Evolutionary conservation across 345 rosid species (phyloP).

Genomic region (Noccaea caerulescens): DNA sequence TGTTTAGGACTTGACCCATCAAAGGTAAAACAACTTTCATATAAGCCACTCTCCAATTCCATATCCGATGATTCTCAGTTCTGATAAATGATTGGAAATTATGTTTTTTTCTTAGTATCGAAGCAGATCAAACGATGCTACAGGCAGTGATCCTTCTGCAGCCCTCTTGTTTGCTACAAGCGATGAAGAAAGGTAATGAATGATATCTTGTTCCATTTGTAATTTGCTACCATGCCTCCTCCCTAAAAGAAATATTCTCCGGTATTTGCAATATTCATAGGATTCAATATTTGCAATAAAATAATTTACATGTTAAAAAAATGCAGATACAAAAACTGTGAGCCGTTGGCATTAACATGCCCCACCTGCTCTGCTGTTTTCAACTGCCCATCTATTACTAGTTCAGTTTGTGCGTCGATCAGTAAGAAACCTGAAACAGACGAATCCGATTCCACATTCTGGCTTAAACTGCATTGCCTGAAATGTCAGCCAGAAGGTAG

Average conservation of each 20-base stretch:
- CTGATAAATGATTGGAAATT: constrained; percentile 16
- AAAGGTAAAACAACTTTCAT: constrained; percentile 59
- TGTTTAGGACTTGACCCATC: constrained; percentile 97
- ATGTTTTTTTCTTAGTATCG: constrained; percentile 57
- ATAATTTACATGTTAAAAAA: constrained; percentile 1
- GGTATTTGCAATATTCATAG: not conserved
- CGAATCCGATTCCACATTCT: constrained; percentile 57
- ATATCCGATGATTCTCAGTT: not conserved
- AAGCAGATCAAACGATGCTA: constrained; percentile 60
- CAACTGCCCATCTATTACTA: constrained; percentile 70
- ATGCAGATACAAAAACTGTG: constrained; percentile 77
- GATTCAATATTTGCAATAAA: constrained; percentile 17
- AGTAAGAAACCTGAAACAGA: constrained; percentile 54
- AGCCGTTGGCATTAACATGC: constrained; percentile 76
- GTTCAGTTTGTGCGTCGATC: constrained; percentile 51
- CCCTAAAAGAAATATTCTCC: not conserved
- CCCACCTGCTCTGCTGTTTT: constrained; percentile 82
- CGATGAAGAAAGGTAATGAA: constrained; percentile 83
- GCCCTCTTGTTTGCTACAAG: constrained; percentile 61
- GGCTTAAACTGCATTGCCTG: constrained; percentile 72
- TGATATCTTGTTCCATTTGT: constrained; percentile 16
- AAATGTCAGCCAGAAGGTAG: constrained; percentile 75
- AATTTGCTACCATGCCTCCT: constrained; percentile 9
- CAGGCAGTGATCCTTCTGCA: constrained; percentile 56
- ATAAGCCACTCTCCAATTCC: constrained; percentile 2